These are phyloP conservation scores for Lipomyces orientalis DNA, from an alignment of 805 yeast genomes.

Conservation along the genomic window DNA sequence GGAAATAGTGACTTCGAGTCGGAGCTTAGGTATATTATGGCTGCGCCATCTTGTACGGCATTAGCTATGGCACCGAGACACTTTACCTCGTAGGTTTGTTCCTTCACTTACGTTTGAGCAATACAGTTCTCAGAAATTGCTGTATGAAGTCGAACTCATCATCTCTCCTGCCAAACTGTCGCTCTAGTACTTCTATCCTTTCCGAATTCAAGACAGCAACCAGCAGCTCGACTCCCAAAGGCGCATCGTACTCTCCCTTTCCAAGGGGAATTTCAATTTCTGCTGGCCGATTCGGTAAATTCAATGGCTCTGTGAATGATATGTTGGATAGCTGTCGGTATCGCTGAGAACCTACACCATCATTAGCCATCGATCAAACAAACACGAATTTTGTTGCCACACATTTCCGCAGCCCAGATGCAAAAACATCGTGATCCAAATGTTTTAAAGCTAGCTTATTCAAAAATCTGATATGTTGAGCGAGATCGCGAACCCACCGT, in stretches of 20 bases:
- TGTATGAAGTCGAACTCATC: constrained; percentile 42
- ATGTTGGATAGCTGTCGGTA: constrained; percentile 32
- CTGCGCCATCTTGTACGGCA: constrained; percentile 17
- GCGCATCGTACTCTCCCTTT: constrained; percentile 42
- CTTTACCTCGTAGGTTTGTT: not conserved
- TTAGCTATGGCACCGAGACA: not conserved
- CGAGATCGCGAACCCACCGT: constrained; percentile 32
- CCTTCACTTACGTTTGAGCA: constrained; percentile 35
- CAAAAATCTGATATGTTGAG: constrained; percentile 22
- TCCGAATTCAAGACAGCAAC: constrained; percentile 39
- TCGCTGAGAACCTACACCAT: constrained; percentile 34
- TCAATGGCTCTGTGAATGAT: constrained; percentile 23
- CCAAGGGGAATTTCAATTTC: constrained; percentile 42
- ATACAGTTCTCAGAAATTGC: constrained; percentile 42
- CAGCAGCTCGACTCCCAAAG: constrained; percentile 41
- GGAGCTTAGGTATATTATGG: constrained; percentile 28
- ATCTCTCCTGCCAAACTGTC: constrained; percentile 38
- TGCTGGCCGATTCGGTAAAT: constrained; percentile 15
- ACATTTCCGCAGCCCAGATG: constrained; percentile 34
- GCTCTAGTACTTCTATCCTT: constrained; percentile 33
- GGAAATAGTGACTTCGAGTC: constrained; percentile 28
- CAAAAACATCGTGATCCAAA: constrained; percentile 22
- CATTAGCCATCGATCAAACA: not conserved
- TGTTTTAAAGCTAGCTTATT: constrained; percentile 14
- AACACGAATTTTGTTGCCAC: not conserved